Conservation (phyloP, 768 basidiomycete genomes). For the Termitomyces sp. region DNA sequence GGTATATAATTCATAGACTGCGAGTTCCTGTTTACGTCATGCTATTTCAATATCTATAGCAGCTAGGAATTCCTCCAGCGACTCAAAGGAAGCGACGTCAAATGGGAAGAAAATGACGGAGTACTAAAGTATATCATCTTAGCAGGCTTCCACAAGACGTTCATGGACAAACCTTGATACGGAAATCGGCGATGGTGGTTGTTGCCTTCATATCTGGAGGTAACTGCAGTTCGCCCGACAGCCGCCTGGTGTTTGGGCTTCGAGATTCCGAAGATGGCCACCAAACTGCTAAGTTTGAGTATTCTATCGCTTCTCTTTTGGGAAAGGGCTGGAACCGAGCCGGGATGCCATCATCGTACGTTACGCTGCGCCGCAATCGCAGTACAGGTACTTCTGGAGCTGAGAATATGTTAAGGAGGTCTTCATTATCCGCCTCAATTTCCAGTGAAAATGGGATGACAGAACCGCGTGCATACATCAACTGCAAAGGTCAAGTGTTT, state of each 20-base stretch:
- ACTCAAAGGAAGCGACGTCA: slow-evolving; percentile 24
- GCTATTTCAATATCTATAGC: slow-evolving; percentile 28
- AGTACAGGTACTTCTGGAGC: slow-evolving; percentile 26
- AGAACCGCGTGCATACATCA: slow-evolving; percentile 37
- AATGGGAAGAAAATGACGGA: slow-evolving; percentile 33
- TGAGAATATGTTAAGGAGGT: slow-evolving; percentile 31
- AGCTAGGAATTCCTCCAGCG: slow-evolving; percentile 20
- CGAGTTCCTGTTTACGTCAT: slow-evolving; percentile 19
- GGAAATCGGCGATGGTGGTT: slow-evolving; percentile 32
- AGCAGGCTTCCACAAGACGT: neutral
- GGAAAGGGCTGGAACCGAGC: neutral
- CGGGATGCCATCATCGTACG: slow-evolving; percentile 12
- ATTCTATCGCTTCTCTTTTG: slow-evolving; percentile 23
- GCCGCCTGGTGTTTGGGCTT: slow-evolving; percentile 10
- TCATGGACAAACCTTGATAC: slow-evolving; percentile 26
- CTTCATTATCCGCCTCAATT: slow-evolving; percentile 26
- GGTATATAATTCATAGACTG: neutral
- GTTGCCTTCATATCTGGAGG: slow-evolving; percentile 29
- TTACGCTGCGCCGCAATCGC: slow-evolving; percentile 25
- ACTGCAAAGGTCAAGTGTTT: slow-evolving; percentile 17
- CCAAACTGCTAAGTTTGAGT: slow-evolving; percentile 28
- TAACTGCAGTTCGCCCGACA: slow-evolving; percentile 35
- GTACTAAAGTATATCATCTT: slow-evolving; percentile 23
- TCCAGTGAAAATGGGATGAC: slow-evolving; percentile 30
- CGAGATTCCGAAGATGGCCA: slow-evolving; percentile 21